phyloP scores from a whole-genome alignment of 2,329 filamentous ascomycete species.

The Hymenoscyphus linearis region DNA sequence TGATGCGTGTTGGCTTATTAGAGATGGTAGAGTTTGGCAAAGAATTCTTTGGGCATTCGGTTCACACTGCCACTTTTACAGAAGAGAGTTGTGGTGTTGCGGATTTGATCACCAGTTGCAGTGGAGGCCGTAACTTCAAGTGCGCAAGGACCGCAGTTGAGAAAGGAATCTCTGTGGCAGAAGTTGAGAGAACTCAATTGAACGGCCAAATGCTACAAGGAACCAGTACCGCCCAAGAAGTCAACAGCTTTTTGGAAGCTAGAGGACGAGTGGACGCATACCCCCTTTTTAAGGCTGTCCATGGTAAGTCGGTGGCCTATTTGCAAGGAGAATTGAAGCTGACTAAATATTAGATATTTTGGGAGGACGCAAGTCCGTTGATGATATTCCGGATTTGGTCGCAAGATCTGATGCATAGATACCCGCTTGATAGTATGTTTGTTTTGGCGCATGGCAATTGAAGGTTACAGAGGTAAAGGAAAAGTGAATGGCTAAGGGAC shows the following conservation, averaged over 20 bases:
- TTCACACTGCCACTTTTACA: conserved; percentile 84
- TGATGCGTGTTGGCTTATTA: conserved; percentile 92
- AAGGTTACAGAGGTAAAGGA: background rate
- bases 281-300: conserved; percentile 87
- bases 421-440: background rate
- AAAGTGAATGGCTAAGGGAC: background rate
- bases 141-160: conserved; percentile 86
- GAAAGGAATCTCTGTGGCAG: conserved; percentile 71
- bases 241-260: conserved; percentile 80
- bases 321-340: conserved; percentile 3
- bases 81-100: conserved; percentile 93
- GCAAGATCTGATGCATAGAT: conserved; percentile 12
- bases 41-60: conserved; percentile 81
- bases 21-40: conserved; percentile 97
- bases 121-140: conserved; percentile 86
- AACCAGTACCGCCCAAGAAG: conserved; percentile 84
- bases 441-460: background rate
- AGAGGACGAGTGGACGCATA: conserved; percentile 76
- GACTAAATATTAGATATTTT: conserved; percentile 54
- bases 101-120: conserved; percentile 91
- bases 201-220: conserved; percentile 98
- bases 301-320: conserved; percentile 34
- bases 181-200: conserved; percentile 83
- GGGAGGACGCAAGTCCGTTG: conserved; percentile 67
- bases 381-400: conserved; percentile 68